A percentile compares a stretch with the other conserved stretches of the same genome.
Evolutionary conservation across 139 green algal species (phyloP).

Genomic region (Chlamydomonas incerta): DNA sequence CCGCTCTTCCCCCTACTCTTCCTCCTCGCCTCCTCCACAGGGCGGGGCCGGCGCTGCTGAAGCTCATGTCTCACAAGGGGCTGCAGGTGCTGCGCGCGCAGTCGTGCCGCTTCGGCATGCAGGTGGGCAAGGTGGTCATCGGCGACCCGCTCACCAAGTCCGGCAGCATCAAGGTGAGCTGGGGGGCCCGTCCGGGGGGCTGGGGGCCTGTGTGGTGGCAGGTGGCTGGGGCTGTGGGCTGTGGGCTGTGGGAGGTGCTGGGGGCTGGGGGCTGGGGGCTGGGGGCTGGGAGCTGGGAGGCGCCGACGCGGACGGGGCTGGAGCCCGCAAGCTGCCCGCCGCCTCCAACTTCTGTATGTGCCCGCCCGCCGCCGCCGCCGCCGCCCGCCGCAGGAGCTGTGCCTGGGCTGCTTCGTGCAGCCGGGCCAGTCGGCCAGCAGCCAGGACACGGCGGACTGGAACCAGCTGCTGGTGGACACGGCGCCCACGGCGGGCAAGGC

Average conservation of each 20-base stretch:
- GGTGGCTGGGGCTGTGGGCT: no score
- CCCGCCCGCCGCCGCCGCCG: no score
- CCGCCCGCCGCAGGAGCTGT: constrained; percentile 34
- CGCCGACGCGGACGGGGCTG: no score
- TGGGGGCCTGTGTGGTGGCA: no score
- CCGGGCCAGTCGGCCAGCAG: not conserved
- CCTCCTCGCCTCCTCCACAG: no score
- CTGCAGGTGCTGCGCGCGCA: constrained; percentile 30
- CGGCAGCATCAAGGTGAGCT: constrained; percentile 1
- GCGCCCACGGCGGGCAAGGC: not conserved
- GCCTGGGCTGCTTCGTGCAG: constrained; percentile 25
- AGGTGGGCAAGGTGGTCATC: constrained; percentile 21
- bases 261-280: no score
- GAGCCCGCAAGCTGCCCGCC: no score
- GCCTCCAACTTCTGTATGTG: no score
- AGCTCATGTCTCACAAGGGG: constrained; percentile 36
- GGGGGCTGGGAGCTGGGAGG: no score
- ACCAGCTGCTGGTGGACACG: constrained; percentile 38
- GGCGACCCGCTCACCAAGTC: constrained; percentile 2
- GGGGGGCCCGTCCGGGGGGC: no score
- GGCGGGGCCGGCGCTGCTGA: constrained; percentile 8
- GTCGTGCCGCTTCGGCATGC: constrained; percentile 22
- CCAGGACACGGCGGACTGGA: constrained; percentile 24
- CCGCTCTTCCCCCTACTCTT: no score
- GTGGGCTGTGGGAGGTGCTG: no score